Base-by-base conservation (phyloP, 148 eudicot species). In the Amaranthus hypochondriacus region DNA sequence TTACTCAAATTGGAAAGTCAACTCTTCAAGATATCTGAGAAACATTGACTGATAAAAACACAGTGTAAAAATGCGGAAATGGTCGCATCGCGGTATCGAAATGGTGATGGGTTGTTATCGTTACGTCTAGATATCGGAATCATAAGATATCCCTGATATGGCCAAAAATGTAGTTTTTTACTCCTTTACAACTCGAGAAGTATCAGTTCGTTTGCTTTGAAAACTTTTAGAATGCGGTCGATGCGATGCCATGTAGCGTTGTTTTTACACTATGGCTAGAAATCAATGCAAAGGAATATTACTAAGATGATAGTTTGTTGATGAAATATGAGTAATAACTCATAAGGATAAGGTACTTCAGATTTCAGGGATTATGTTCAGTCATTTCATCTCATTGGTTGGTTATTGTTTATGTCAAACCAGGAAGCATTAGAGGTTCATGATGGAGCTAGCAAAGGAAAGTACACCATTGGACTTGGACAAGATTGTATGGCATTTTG, bases 401-500 rank as follows among this genome's bases (percentile, higher is more conserved):
- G 49, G 51, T 48, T 75, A 28, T 28, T 28, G 39, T 6, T 74
- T 28, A 3, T 67, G 70, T 50, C 9, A 71, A 70, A 76, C 39
- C 60, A 95, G 99, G 97, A 90, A 83, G 85, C 86, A 54, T 75
- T 95, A 83, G 99, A 95, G 87, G 90, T 83, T 71, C 88, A 90
- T 86, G 97, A 95, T 90, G 97, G 96, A 42, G 97, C 81, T 73
- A 92, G 99, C 80, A 92, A 92, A 78, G 99, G 99, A 69, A 95
- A 95, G 70, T 95, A 95, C 85, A 95, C 99, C 55, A 95, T 95
- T 83, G 99, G 99, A 43, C 97, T 95, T 58, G 99, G 99, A 70
- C 99, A 95, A 77, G 99, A 95, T 74, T 95, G 97, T 79, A 89
- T 95, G 97, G 96, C 87, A 52, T 95, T 95, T 79, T 95, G 99